Evolutionary conservation across 768 basidiomycete genomes (phyloP), one percentile per base, ranked within the genome.

Genomic region (Kwoniella mangroviensis): DNA sequence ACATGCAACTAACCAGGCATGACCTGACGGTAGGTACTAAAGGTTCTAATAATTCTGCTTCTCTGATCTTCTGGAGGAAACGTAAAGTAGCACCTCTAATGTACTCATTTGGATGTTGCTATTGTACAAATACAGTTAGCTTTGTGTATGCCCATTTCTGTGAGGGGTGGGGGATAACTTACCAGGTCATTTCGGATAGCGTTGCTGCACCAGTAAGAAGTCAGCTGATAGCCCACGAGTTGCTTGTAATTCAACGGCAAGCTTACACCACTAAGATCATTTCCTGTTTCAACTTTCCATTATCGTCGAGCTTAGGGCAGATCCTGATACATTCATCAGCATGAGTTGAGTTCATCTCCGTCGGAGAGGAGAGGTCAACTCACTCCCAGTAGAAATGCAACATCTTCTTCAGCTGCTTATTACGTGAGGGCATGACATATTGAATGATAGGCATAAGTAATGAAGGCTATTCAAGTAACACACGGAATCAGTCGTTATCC

Each of bases 51-150:
- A 98, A 88, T 82, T 99, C 97, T 3, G 89, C 86, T 75, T 98
- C 97, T 83, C 92, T 91, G 63, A 99, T 91, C 86, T 99, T 99
- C 85, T 96, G 93, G 13, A 98, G 87, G 85, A 95, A 96, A 26
- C 97, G 91, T 42, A 98, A 88, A 12, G 93, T 95, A n/a, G 94
- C 93, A 55, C 97, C 97, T 45, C 97, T 92, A 77, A 99, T 97
- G 83, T 98, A 99, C 86, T 99, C 97, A 78, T 99, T 98, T 10
- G 96, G 95, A 79, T 99, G 97, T 94, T 98, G 95, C 92, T 95
- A 28, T 56, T 26, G 24, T 11, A 40, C 59, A 34, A 26, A 19
- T 34, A 26, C 21, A 45, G 65, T 56, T 52, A 63, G 43, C 22
- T 22, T n/a, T 15, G 19, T 13, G 45, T 49, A n/a, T n/a, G 21